These are phyloP conservation scores for Brassica cretica DNA, from an alignment of 345 rosid genomes.

Conservation along the genomic window DNA sequence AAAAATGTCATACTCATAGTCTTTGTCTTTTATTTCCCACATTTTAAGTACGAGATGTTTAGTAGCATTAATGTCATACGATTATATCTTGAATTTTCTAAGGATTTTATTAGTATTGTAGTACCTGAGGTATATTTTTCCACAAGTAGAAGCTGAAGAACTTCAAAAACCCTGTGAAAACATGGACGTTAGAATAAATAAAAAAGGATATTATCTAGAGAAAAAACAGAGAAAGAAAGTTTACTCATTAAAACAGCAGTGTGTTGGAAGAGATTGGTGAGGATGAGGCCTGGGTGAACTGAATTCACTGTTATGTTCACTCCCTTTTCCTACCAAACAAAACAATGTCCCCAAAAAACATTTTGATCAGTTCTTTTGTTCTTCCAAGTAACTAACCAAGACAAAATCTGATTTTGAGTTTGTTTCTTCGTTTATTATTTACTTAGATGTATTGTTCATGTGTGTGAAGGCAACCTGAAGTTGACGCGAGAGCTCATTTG, in stretches of 20 bases:
- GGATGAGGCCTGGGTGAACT: slow-evolving; percentile 88
- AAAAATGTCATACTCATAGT: neutral
- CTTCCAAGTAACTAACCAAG: neutral
- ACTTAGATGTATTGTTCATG: slow-evolving; percentile 3
- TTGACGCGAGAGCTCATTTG: slow-evolving; percentile 83
- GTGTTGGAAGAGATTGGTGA: slow-evolving; percentile 81
- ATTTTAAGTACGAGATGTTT: neutral
- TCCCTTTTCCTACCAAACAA: slow-evolving; percentile 65
- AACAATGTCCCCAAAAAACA: neutral
- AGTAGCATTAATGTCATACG: neutral
- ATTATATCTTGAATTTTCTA: slow-evolving; percentile 1
- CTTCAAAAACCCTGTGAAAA: slow-evolving; percentile 56
- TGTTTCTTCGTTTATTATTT: neutral
- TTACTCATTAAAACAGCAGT: slow-evolving; percentile 67
- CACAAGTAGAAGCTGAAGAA: slow-evolving; percentile 61
- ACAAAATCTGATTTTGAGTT: neutral
- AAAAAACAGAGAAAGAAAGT: slow-evolving; percentile 4
- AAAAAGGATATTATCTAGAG: neutral
- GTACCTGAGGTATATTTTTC: slow-evolving; percentile 92
- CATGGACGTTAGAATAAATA: neutral
- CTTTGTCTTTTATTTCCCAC: neutral
- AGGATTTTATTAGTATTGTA: neutral
- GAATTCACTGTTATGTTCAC: slow-evolving; percentile 78
- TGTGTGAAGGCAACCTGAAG: slow-evolving; percentile 54
- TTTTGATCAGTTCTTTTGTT: neutral